Percentiles rank a stretch among this genome's conserved stretches.
phyloP scores from a whole-genome alignment of 805 yeast species.

The Phaffomyces antillensis region DNA sequence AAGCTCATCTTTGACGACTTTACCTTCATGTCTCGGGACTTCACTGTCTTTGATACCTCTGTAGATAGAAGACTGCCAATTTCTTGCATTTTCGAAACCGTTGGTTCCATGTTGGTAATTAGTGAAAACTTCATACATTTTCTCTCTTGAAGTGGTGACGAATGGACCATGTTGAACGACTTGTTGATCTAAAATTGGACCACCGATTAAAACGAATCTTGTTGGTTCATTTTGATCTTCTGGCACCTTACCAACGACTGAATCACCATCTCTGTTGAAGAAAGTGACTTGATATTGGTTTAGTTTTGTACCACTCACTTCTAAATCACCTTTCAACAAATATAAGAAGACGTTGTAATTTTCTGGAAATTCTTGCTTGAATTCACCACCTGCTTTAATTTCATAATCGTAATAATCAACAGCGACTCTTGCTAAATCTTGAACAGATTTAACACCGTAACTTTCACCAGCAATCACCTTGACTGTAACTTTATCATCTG shows the following conservation, averaged over 20 bases:
- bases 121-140: slow-evolving; percentile 59
- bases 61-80: slow-evolving; percentile 44
- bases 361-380: slow-evolving; percentile 50
- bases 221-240: slow-evolving; percentile 35
- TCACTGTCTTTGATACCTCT: slow-evolving; percentile 29
- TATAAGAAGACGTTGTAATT: slow-evolving; percentile 68
- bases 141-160: slow-evolving; percentile 64
- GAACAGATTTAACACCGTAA: slow-evolving; percentile 66
- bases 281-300: slow-evolving; percentile 47
- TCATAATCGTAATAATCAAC: slow-evolving; percentile 63
- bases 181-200: slow-evolving; percentile 64
- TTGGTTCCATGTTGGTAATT: slow-evolving; percentile 64
- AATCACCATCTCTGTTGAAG: slow-evolving; percentile 64
- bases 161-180: slow-evolving; percentile 89
- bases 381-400: slow-evolving; percentile 57
- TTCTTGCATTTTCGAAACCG: slow-evolving; percentile 61
- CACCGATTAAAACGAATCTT: slow-evolving; percentile 70
- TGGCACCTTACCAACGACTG: slow-evolving; percentile 46
- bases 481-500: slow-evolving; percentile 56
- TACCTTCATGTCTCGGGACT: slow-evolving; percentile 7
- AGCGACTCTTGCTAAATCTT: slow-evolving; percentile 78
- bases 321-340: slow-evolving; percentile 52
- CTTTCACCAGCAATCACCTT: slow-evolving; percentile 73
- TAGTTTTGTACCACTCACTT: slow-evolving; percentile 35
- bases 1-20: slow-evolving; percentile 11